A percentile compares a stretch with the other conserved stretches of the same genome.
These are phyloP conservation scores for Leucaena leucocephala DNA, from an alignment of 306 rosid species.

Conservation along the genomic window DNA sequence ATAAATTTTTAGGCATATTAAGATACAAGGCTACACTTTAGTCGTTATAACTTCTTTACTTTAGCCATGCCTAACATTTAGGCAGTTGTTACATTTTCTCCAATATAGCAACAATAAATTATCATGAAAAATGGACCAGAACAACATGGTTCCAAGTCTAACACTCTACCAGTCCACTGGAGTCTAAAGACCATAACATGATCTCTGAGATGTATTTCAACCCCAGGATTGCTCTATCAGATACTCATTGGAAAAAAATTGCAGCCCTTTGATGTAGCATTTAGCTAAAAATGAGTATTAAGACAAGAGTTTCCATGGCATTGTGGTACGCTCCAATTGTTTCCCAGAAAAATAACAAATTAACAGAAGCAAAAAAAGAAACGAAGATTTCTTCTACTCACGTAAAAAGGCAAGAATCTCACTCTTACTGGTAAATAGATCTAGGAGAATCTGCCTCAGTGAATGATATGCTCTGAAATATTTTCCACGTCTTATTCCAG, in stretches of 20 bases:
- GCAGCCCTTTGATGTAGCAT: slow-evolving; percentile 5
- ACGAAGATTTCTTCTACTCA: no score
- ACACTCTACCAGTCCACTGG: not conserved
- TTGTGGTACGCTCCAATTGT: no score
- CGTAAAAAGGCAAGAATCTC: no score
- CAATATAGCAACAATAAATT: not conserved
- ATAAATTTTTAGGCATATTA: not conserved
- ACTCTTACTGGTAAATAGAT: no score
- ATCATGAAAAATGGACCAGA: not conserved
- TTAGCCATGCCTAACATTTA: not conserved
- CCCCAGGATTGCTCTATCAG: slow-evolving; percentile 15
- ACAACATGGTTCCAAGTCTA: not conserved
- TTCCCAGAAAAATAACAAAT: no score
- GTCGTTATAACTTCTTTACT: not conserved
- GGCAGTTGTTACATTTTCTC: not conserved
- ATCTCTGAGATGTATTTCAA: not conserved
- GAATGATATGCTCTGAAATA: no score
- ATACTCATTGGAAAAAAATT: not conserved
- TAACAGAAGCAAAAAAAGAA: no score
- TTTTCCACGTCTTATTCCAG: no score
- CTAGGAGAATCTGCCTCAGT: no score
- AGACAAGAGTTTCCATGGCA: slow-evolving; percentile 20
- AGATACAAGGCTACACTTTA: not conserved
- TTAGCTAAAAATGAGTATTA: slow-evolving; percentile 24
- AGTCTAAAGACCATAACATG: slow-evolving; percentile 1